A percentile compares a stretch with the other conserved stretches of the same genome.
phyloP scores from a whole-genome alignment of 1,139 yeast genomes.

The Yamadazyma dendronema region DNA sequence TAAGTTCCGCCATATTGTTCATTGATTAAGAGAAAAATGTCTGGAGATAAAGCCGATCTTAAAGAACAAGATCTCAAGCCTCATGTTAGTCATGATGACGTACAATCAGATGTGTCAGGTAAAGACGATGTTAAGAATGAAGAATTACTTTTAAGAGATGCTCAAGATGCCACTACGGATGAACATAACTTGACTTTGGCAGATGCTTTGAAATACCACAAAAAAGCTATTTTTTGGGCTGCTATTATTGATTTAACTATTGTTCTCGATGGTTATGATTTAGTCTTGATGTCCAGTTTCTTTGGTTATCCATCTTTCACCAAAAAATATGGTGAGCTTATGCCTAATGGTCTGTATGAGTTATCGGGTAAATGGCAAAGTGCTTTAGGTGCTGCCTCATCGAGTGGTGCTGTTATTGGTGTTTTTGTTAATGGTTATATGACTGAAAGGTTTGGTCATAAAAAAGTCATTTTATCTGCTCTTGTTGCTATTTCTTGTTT shows the following conservation, averaged over 20 bases:
- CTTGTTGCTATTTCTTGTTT: conserved; percentile 21
- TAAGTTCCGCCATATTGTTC: neutral
- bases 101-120: conserved; percentile 12
- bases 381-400: conserved; percentile 20
- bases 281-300: conserved; percentile 21
- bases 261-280: conserved; percentile 28
- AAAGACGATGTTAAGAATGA: conserved; percentile 14
- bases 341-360: conserved; percentile 18
- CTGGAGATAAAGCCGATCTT: neutral
- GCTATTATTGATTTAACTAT: conserved; percentile 22
- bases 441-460: conserved; percentile 24
- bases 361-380: conserved; percentile 23
- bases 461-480: conserved; percentile 20
- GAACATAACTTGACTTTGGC: conserved; percentile 20
- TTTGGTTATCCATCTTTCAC: conserved; percentile 24
- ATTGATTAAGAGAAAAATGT: neutral
- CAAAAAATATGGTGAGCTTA: conserved; percentile 19
- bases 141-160: conserved; percentile 16
- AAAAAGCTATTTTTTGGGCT: conserved; percentile 23
- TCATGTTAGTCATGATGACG: conserved; percentile 16
- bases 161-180: conserved; percentile 19
- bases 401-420: conserved; percentile 23
- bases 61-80: conserved; percentile 8
- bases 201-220: conserved; percentile 19
- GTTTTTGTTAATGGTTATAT: conserved; percentile 23